Conservation (phyloP, 768 basidiomycete genomes). For the Zangia roseola region DNA sequence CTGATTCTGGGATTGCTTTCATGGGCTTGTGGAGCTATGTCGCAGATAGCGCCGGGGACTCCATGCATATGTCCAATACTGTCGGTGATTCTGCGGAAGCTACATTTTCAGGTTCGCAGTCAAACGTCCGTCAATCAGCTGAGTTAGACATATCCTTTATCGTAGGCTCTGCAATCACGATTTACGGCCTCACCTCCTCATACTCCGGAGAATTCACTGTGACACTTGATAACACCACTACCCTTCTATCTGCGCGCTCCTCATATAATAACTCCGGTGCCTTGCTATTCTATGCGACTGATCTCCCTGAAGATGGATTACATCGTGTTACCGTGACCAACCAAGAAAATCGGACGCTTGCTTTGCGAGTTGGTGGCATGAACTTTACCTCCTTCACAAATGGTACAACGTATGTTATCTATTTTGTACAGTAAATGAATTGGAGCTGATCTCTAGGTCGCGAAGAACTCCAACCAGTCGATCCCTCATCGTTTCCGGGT, state of each 20-base stretch:
- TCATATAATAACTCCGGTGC: slow-evolving; percentile 51
- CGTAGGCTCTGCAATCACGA: slow-evolving; percentile 58
- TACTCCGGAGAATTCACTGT: slow-evolving; percentile 59
- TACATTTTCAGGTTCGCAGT: slow-evolving; percentile 47
- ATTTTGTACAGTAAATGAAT: background rate
- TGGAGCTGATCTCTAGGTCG: slow-evolving; percentile 2
- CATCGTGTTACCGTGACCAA: slow-evolving; percentile 61
- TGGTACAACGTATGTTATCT: slow-evolving; percentile 31
- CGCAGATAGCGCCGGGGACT: slow-evolving; percentile 29
- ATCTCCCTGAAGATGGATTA: slow-evolving; percentile 46
- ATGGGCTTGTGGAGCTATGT: slow-evolving; percentile 54
- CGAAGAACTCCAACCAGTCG: slow-evolving; percentile 18
- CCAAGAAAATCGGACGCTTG: slow-evolving; percentile 49
- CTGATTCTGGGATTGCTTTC: slow-evolving; percentile 49
- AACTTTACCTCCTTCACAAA: slow-evolving; percentile 42
- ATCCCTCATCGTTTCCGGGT: slow-evolving; percentile 21
- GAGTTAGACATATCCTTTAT: slow-evolving; percentile 2
- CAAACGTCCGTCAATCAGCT: background rate
- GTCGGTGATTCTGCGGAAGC: slow-evolving; percentile 46
- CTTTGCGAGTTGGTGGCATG: slow-evolving; percentile 49
- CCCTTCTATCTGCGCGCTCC: slow-evolving; percentile 48
- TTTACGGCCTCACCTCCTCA: slow-evolving; percentile 61
- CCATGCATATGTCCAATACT: slow-evolving; percentile 34
- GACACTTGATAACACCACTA: slow-evolving; percentile 49
- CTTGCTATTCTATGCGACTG: slow-evolving; percentile 63